Evolutionary conservation across 2,329 filamentous ascomycete species (phyloP), one percentile per base, ranked within the genome.

Genomic region (Diaporthe aspalathi): DNA sequence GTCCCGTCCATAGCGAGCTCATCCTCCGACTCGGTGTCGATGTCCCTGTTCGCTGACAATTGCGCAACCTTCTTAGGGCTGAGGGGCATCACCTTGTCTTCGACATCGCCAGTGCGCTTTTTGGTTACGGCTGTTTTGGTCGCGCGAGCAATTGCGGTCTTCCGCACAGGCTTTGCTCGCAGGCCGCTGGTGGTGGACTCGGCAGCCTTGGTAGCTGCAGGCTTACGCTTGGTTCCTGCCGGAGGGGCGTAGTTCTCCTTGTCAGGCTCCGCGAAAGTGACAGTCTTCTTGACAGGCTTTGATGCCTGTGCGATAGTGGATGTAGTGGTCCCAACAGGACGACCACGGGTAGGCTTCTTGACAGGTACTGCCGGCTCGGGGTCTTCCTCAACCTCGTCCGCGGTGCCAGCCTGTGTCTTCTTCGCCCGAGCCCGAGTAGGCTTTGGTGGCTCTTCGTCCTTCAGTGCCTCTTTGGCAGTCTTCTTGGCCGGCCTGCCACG

Each of bases 21-120:
- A 76, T 91, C 89, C 65, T 91, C 89, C 17, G 89, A 90, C 38
- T 83, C 82, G 35, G 77, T 76, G 66, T 87, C 86, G 74, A 81
- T 80, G 20, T 77, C 75, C 52, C 70, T 69, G 38, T 72, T 80
- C 76, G 77, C 74, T 63, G 84, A 82, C 75, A 91, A 82, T 81
- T 90, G 88, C 50, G 88, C 88, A 75, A 88, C 85, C 84, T 91
- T 92, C 83, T 88, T 91, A 81, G 89, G 89, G 80, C 89, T 91
- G 67, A 91, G 81, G 43, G 89, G 89, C 70, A 84, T 84, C 74
- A 72, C 73, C 53, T 78, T 74, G 11, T 74, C 71, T 45, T 67
- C 40, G 50, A 84, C 85, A 50, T 32, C 40, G 27, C 82, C 78
- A 7, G 49, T 49, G 40, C 81, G 78, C 72, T 81, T 79, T 24